Base-by-base conservation (phyloP, 805 yeast genomes). In the Lipomyces spencermartinsiae region DNA sequence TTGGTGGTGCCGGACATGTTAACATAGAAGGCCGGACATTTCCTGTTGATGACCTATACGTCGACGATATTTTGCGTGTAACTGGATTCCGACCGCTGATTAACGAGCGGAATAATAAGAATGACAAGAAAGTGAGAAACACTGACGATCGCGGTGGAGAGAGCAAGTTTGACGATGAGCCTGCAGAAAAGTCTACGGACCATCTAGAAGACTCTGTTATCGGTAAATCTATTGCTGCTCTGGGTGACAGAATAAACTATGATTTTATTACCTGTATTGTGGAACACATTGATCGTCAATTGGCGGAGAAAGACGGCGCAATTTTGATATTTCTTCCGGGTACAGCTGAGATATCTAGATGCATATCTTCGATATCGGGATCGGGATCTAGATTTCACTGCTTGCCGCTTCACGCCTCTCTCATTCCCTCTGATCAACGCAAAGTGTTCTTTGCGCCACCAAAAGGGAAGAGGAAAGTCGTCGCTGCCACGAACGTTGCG, bases 21-120 rank as follows among this genome's bases (percentile, higher is more conserved):
- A 97, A 93, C 76, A 93, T 94, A 67, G 91, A 89, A 73, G 99
- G 99, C 0, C 83, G 98, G 72, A 95, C 98, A 0, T 94, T 91
- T 77, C 98, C 99, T 0, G 96, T 94, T 33, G 77, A 86, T 61
- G 97, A 93, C 74, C 80, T 80, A 66, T 93, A 86, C 74, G 82
- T 94, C 67, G 96, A 91, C 65, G 86, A 86, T 12, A 82, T 93
- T 9, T 78, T 94, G 51, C 79, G 80, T 0, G 80, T 80, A 8
- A 78, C 90, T 0, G 84, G 89, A 67, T 93, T 88, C 74, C 81
- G 71, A 46, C 75, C 69, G 8, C 54, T 62, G 46, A 35, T 54
- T 16, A 58, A 58, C 25, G 37, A 34, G 37, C 37, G 49, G 29
- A 61, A 35, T 9, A 63, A 59, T 29, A 64, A 60, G 29, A 61